A percentile compares a stretch with the other conserved stretches of the same genome.
Evolutionary conservation across 1,284 basidiomycete species (phyloP).

Genomic region (Boletus sp.): DNA sequence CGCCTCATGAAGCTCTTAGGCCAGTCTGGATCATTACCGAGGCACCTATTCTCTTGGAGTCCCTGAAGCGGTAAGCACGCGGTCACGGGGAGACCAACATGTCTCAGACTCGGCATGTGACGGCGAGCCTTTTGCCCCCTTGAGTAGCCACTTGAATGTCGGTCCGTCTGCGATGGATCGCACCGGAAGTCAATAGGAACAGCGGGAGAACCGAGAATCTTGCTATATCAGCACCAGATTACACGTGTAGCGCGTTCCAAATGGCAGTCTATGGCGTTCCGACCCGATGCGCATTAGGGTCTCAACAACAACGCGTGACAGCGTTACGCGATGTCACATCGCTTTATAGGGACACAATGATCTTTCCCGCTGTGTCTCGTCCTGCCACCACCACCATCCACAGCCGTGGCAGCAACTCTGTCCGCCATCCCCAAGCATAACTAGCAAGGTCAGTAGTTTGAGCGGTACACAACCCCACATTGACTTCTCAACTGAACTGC

Average conservation of each 20-base stretch:
- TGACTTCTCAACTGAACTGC: not conserved
- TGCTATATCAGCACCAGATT: not conserved
- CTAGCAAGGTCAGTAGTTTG: slow-evolving; percentile 9
- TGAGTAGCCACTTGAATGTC: no score
- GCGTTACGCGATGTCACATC: slow-evolving; percentile 12
- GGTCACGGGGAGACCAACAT: no score
- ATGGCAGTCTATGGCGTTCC: not conserved
- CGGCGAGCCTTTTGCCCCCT: no score
- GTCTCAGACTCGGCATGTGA: no score
- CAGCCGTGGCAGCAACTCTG: not conserved
- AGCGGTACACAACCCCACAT: not conserved
- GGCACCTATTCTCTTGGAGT: no score
- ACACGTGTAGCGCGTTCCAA: no score
- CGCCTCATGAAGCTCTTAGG: not conserved
- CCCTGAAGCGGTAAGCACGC: no score
- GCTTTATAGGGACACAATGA: slow-evolving; percentile 17
- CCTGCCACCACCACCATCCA: slow-evolving; percentile 16
- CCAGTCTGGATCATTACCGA: not conserved
- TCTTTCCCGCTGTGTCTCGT: not conserved
- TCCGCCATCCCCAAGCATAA: not conserved
- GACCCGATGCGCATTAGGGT: no score
- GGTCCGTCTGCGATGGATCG: not conserved
- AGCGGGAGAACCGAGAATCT: no score
- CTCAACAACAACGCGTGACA: slow-evolving; percentile 16
- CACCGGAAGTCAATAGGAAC: not conserved